These are phyloP conservation scores for Puccinia hordei DNA, from an alignment of 1,284 basidiomycete genomes.

Conservation along the genomic window DNA sequence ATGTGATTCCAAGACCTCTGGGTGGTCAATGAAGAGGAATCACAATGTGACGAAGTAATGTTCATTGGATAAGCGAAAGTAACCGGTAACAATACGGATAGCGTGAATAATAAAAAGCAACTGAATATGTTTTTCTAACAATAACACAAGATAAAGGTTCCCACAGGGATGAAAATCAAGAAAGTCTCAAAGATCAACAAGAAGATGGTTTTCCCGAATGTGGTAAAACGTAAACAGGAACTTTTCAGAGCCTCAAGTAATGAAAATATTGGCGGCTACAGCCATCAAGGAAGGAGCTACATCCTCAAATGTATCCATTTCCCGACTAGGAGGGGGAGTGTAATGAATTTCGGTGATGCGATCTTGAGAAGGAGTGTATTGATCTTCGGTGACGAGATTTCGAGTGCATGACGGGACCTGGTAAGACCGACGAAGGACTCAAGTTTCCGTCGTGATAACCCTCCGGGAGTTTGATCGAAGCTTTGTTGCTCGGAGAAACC, in stretches of 20 bases:
- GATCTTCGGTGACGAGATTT: background rate
- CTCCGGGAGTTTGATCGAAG: slow-evolving; percentile 9
- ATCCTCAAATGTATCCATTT: background rate
- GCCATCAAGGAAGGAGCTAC: background rate
- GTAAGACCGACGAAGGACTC: background rate
- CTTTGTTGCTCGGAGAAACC: background rate
- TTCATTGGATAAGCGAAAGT: background rate
- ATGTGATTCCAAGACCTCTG: background rate
- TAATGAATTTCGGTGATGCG: background rate
- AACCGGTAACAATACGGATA: background rate
- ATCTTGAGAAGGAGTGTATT: background rate
- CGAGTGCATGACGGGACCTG: slow-evolving; percentile 18
- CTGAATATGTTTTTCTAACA: background rate
- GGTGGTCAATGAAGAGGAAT: background rate
- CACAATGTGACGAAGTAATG: background rate
- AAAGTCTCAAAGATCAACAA: background rate
- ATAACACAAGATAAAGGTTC: background rate
- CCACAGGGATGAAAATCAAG: slow-evolving; percentile 1
- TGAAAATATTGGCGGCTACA: background rate
- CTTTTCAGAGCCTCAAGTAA: no score
- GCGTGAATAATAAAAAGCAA: background rate
- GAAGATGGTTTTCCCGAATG: background rate
- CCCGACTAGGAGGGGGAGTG: background rate
- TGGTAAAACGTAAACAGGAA: no score
- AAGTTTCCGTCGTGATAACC: slow-evolving; percentile 39